Percentiles rank a stretch among this genome's conserved stretches.
Evolutionary conservation across 1,139 yeast genomes (phyloP).

Genomic region (Arxiozyma heterogenica): DNA sequence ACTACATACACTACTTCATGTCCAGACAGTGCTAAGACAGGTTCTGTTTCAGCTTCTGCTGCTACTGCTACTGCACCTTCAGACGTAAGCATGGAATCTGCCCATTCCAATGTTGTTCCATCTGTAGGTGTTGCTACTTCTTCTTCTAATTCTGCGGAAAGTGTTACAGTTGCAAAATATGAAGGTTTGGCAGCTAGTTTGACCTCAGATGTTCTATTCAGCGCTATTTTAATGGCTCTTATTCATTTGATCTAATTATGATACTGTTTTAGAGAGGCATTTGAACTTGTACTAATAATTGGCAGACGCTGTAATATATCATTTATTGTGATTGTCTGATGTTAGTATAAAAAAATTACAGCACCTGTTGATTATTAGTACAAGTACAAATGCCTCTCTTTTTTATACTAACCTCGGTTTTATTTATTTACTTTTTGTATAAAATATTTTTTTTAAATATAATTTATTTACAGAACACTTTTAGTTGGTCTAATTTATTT

Average conservation of each 20-base stretch:
- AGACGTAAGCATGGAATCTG: too few species aligned
- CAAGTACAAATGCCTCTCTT: too few species aligned
- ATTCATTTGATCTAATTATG: background rate
- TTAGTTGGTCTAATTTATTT: too few species aligned
- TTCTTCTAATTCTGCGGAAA: background rate
- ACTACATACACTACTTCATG: background rate
- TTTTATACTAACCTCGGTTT: too few species aligned
- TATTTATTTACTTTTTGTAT: too few species aligned
- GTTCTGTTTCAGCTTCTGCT: background rate
- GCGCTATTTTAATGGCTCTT: background rate
- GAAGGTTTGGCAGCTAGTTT: background rate
- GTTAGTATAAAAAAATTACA: too few species aligned
- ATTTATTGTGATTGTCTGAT: too few species aligned
- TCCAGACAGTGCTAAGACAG: background rate
- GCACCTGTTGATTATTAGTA: too few species aligned
- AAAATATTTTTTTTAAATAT: too few species aligned
- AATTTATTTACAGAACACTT: too few species aligned
- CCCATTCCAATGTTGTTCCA: background rate
- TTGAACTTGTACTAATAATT: background rate
- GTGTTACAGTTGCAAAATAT: background rate
- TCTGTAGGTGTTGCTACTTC: background rate
- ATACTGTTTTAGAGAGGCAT: background rate
- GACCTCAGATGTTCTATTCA: background rate
- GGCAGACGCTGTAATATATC: background rate
- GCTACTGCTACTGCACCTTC: background rate